Percentiles rank a stretch among this genome's conserved stretches.
Evolutionary conservation across 768 basidiomycete genomes (phyloP).

Genomic region (Russula dissimulans): DNA sequence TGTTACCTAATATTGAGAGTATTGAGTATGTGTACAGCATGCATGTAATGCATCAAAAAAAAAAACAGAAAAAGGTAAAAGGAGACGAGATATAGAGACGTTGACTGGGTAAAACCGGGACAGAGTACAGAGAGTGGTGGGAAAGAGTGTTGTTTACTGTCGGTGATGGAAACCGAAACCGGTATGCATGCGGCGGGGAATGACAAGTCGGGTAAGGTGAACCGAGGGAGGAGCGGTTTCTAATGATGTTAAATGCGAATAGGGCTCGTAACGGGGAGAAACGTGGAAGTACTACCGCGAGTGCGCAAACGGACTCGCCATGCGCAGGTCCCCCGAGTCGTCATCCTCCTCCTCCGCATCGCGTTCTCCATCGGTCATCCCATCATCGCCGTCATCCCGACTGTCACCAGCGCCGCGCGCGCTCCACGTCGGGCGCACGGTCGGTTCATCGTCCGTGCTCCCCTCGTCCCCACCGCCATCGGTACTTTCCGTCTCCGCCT

Average conservation of each 20-base stretch:
- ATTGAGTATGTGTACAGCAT: conserved; percentile 18
- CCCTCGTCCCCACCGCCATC: conserved; percentile 30
- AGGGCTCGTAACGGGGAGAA: neutral
- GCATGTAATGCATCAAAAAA: conserved; percentile 15
- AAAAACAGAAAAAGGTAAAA: neutral
- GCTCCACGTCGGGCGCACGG: conserved; percentile 43
- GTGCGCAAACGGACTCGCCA: conserved; percentile 13
- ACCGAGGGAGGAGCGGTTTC: neutral
- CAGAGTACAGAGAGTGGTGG: neutral
- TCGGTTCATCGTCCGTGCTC: conserved; percentile 75
- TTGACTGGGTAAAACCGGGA: neutral
- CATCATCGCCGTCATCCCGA: conserved; percentile 8
- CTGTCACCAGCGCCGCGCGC: conserved; percentile 9
- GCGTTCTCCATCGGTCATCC: conserved; percentile 6
- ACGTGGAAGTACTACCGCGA: conserved; percentile 3
- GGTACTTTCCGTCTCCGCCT: conserved; percentile 33
- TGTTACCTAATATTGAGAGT: conserved; percentile 13
- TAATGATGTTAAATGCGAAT: conserved; percentile 5
- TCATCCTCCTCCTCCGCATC: conserved; percentile 10
- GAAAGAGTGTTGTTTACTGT: neutral
- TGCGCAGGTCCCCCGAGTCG: conserved; percentile 10
- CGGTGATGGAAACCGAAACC: neutral
- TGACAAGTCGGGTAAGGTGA: neutral
- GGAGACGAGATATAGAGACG: neutral
- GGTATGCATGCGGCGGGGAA: neutral